Evolutionary conservation across 805 yeast species (phyloP).

Genomic region (Candida methanosorbosa): DNA sequence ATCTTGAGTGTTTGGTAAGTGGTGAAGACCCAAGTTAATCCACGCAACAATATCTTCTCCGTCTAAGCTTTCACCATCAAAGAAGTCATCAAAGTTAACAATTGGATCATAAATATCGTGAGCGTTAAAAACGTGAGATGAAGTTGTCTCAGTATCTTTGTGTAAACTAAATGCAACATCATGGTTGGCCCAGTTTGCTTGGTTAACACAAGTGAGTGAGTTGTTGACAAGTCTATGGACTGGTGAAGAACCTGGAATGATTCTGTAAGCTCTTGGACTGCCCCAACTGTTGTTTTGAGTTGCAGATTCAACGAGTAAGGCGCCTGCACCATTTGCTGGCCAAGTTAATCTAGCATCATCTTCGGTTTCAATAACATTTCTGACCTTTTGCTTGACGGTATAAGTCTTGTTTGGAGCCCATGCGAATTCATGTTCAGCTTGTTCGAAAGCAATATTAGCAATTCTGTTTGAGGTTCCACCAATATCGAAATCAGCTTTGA

Average conservation of each 20-base stretch:
- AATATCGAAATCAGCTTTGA: constrained; percentile 19
- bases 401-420: constrained; percentile 16
- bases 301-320: constrained; percentile 16
- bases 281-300: constrained; percentile 16
- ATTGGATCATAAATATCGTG: constrained; percentile 18
- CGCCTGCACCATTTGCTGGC: constrained; percentile 7
- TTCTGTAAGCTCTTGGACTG: constrained; percentile 19
- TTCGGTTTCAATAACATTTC: constrained; percentile 11
- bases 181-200: constrained; percentile 12
- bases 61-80: constrained; percentile 16
- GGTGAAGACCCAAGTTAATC: constrained; percentile 21
- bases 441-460: constrained; percentile 7
- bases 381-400: constrained; percentile 9
- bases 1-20: constrained; percentile 22
- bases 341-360: constrained; percentile 6
- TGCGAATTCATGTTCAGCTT: constrained; percentile 13
- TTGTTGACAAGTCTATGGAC: constrained; percentile 7
- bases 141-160: constrained; percentile 17
- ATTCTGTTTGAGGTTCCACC: constrained; percentile 17
- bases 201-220: neutral
- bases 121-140: constrained; percentile 14
- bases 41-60: constrained; percentile 21
- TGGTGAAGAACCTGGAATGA: constrained; percentile 12
- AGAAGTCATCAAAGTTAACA: constrained; percentile 13
- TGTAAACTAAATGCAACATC: constrained; percentile 14